Evolutionary conservation across 176 grass and related monocot genomes (phyloP).

Genomic region (Canna indica): DNA sequence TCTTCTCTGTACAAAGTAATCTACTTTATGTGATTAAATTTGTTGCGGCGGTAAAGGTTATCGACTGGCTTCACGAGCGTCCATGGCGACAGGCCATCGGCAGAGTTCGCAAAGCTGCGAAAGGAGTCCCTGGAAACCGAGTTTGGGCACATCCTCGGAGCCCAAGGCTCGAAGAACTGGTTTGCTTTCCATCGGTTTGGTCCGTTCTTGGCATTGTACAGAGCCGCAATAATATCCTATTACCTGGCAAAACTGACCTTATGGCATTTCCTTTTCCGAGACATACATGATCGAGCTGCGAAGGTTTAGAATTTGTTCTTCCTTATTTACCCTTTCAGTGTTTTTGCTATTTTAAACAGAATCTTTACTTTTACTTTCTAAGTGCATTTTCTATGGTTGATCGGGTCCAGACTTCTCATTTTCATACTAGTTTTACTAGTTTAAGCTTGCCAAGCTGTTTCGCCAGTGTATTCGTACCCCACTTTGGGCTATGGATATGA

Average conservation of each 20-base stretch:
- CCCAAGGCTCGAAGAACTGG: slow-evolving; percentile 37
- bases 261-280: slow-evolving; percentile 63
- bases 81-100: slow-evolving; percentile 67
- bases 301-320: slow-evolving; percentile 40
- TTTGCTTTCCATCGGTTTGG: slow-evolving; percentile 69
- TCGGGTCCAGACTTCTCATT: background rate
- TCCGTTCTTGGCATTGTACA: slow-evolving; percentile 73
- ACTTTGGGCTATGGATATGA: background rate
- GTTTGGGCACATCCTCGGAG: slow-evolving; percentile 69
- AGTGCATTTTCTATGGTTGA: too few relatives aligned
- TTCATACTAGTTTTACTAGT: background rate
- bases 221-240: slow-evolving; percentile 80
- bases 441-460: background rate
- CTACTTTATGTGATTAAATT: background rate
- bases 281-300: slow-evolving; percentile 50
- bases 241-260: slow-evolving; percentile 71
- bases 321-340: background rate
- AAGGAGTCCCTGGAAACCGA: slow-evolving; percentile 73
- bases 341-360: background rate
- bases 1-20: background rate
- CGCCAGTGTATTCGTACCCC: background rate
- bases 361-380: background rate
- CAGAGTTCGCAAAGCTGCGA: slow-evolving; percentile 84
- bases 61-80: slow-evolving; percentile 71
- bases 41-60: slow-evolving; percentile 28